Percentiles rank a stretch among this genome's conserved stretches.
Conservation (phyloP, 139 green algal genomes). For the Chlorella sp. region DNA sequence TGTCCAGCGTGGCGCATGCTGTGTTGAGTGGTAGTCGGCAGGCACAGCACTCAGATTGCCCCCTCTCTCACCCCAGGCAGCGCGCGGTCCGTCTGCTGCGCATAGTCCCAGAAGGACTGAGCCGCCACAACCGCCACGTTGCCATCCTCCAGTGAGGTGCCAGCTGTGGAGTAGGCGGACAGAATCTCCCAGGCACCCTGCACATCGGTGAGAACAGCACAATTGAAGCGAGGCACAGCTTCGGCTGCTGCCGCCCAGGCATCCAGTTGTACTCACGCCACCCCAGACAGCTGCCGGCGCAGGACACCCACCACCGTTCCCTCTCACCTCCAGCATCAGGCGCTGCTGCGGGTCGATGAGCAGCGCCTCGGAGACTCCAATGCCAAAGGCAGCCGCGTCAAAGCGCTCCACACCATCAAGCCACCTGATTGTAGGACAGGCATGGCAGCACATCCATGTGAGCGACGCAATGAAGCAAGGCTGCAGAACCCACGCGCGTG, state of each 20-base stretch:
- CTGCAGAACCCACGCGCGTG: too few relatives aligned
- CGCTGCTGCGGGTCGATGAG: conserved; percentile 87
- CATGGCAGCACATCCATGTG: too few relatives aligned
- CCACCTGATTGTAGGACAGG: conserved; percentile 45
- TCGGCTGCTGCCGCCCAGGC: too few relatives aligned
- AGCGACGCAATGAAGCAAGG: too few relatives aligned
- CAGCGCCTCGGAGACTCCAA: conserved; percentile 64
- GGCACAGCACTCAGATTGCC: too few relatives aligned
- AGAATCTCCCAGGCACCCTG: conserved; percentile 37
- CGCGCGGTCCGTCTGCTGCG: conserved; percentile 24
- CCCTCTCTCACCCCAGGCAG: conserved; percentile 2
- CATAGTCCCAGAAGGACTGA: conserved; percentile 59
- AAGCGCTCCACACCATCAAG: conserved; percentile 68
- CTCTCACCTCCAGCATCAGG: conserved; percentile 69
- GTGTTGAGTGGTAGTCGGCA: too few relatives aligned
- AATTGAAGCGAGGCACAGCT: too few relatives aligned
- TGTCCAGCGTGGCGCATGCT: too few relatives aligned
- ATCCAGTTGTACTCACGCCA: too few relatives aligned
- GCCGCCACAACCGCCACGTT: neutral
- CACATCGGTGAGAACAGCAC: neutral
- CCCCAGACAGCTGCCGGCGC: neutral
- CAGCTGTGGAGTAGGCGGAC: neutral
- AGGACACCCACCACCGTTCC: neutral
- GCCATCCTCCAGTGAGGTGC: too few relatives aligned
- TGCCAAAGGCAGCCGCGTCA: conserved; percentile 74